These are phyloP conservation scores for Silene vulgaris DNA, from an alignment of 179 eudicot genomes.

Conservation along the genomic window DNA sequence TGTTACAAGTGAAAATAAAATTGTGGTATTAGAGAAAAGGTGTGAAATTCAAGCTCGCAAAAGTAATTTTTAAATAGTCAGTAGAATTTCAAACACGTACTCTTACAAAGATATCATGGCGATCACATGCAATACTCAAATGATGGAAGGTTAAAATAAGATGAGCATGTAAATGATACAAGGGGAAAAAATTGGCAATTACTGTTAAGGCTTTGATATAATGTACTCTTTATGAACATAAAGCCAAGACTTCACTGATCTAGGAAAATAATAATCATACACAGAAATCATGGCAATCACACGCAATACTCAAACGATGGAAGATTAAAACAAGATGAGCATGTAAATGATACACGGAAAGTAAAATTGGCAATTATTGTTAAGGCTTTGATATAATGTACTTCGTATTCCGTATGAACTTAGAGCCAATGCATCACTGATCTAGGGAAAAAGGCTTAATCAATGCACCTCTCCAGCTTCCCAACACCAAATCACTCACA, in stretches of 20 bases:
- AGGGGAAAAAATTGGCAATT: not conserved
- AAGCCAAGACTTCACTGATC: not conserved
- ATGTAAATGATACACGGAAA: not conserved
- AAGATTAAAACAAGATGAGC: not conserved
- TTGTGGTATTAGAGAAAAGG: slow-evolving; percentile 5
- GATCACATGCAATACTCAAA: slow-evolving; percentile 9
- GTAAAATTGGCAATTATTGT: not conserved
- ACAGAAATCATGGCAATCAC: not conserved
- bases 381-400: not conserved
- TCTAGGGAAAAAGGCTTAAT: slow-evolving; percentile 8
- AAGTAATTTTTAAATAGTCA: not conserved
- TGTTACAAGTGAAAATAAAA: slow-evolving; percentile 16
- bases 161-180: not conserved
- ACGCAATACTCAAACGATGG: slow-evolving; percentile 4
- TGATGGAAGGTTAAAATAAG: not conserved
- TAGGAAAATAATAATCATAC: not conserved
- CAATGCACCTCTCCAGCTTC: not conserved
- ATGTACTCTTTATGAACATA: slow-evolving; percentile 7
- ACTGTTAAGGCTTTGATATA: not conserved
- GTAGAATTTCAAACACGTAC: not conserved
- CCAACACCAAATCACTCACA: not conserved
- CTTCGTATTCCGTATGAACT: no score
- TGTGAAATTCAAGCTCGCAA: not conserved
- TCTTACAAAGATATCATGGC: not conserved
- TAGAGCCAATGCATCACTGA: not conserved